These are phyloP conservation scores for Leccinum longicurvipes DNA, from an alignment of 768 basidiomycete species.

Conservation along the genomic window DNA sequence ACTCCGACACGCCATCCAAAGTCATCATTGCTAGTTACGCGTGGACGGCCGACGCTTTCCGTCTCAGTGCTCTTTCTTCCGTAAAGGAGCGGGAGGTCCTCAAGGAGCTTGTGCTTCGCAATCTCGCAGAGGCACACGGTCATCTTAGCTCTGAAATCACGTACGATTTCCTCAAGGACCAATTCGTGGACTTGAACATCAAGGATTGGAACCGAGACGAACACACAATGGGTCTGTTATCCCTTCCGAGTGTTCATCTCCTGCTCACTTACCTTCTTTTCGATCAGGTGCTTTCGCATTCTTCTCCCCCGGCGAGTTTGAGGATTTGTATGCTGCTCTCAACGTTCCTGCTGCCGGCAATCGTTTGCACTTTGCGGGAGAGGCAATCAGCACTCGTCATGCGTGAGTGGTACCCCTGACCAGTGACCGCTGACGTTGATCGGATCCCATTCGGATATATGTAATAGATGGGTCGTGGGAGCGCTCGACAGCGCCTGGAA, in stretches of 20 bases:
- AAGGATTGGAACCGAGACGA: conserved; percentile 37
- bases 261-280: background rate
- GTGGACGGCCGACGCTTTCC: conserved; percentile 38
- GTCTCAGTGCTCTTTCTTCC: conserved; percentile 35
- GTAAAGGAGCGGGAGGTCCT: conserved; percentile 12
- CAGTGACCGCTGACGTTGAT: background rate
- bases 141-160: conserved; percentile 6
- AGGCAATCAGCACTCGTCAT: conserved; percentile 14
- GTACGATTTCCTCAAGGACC: conserved; percentile 16
- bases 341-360: conserved; percentile 27
- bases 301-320: conserved; percentile 41
- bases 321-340: conserved; percentile 30
- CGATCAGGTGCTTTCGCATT: conserved; percentile 37
- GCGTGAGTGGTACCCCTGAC: conserved; percentile 5
- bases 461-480: conserved; percentile 37
- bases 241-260: background rate
- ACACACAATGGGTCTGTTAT: conserved; percentile 33
- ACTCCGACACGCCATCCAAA: conserved; percentile 17
- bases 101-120: conserved; percentile 25
- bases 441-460: background rate
- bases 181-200: conserved; percentile 23
- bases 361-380: conserved; percentile 17
- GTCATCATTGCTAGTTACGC: conserved; percentile 41
- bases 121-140: conserved; percentile 20
- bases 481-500: conserved; percentile 38